Conservation (phyloP, 805 yeast genomes). For the Lipomyces anomalus region DNA sequence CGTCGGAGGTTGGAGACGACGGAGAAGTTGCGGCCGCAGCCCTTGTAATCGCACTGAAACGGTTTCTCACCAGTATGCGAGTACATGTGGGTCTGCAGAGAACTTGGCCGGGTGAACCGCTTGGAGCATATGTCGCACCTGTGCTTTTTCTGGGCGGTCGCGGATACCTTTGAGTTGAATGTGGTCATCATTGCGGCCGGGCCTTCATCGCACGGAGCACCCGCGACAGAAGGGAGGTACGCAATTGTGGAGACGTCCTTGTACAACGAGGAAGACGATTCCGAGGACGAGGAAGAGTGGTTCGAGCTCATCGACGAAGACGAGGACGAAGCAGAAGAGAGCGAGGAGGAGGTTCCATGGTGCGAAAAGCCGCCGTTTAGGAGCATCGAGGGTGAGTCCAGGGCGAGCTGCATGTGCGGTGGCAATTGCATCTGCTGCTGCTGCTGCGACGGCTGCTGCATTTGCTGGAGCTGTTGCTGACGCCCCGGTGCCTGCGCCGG, state of each 20-base stretch:
- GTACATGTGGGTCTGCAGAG: conserved; percentile 71
- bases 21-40: conserved; percentile 63
- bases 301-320: not conserved
- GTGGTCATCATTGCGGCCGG: conserved; percentile 20
- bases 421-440: no score
- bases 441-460: no score
- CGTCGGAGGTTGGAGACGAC: conserved; percentile 78
- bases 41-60: conserved; percentile 53
- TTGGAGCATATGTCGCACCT: conserved; percentile 53
- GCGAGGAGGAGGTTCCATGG: not conserved
- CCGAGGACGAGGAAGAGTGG: not conserved
- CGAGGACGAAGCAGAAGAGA: not conserved
- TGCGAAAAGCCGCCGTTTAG: no score
- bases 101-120: conserved; percentile 76
- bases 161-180: conserved; percentile 17
- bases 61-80: conserved; percentile 79
- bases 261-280: not conserved
- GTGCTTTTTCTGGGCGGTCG: conserved; percentile 29
- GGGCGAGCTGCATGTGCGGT: not conserved
- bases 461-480: no score
- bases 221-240: no score
- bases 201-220: not conserved
- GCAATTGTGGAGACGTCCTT: not conserved
- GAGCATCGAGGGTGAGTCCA: no score
- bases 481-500: not conserved